These are phyloP conservation scores for Trichosporon ovoides DNA, from an alignment of 1,284 basidiomycete species.

Conservation along the genomic window DNA sequence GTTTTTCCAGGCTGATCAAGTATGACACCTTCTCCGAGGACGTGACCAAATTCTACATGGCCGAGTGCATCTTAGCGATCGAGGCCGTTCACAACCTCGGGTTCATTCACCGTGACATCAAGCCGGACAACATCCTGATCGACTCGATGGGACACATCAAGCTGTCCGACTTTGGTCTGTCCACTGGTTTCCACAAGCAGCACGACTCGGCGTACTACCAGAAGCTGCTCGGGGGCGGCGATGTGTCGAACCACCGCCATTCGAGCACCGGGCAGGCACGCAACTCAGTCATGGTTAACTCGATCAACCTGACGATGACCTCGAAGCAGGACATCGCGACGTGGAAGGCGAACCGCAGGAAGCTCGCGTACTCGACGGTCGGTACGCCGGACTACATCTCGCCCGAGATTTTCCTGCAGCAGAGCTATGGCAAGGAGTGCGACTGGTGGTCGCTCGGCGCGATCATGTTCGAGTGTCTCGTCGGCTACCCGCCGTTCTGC, in stretches of 20 bases:
- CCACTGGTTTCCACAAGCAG: conserved; percentile 91
- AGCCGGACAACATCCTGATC: conserved; percentile 96
- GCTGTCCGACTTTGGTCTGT: conserved; percentile 91
- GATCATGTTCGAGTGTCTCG: conserved; percentile 98
- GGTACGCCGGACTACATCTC: conserved; percentile 99
- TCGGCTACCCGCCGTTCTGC: conserved; percentile 93
- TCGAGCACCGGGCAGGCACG: conserved; percentile 51
- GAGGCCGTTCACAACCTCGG: conserved; percentile 97
- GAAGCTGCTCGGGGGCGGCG: conserved; percentile 67
- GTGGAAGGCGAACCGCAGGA: conserved; percentile 97
- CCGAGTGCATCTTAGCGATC: conserved; percentile 94
- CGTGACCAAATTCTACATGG: conserved; percentile 98
- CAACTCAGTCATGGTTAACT: conserved; percentile 92
- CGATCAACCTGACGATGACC: conserved; percentile 91
- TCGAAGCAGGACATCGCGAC: conserved; percentile 90
- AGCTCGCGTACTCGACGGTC: conserved; percentile 95
- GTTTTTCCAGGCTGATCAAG: conserved; percentile 84
- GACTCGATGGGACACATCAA: conserved; percentile 90
- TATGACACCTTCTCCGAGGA: conserved; percentile 99
- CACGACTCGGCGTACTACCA: conserved; percentile 95
- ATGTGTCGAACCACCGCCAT: conserved; percentile 30
- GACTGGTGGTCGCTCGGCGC: conserved; percentile 98
- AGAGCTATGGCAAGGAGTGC: conserved; percentile 96
- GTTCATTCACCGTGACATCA: conserved; percentile 98
- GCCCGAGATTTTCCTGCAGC: conserved; percentile 95